These are phyloP conservation scores for Monosporascus sp. DNA, from an alignment of 2,329 filamentous ascomycete species.

Conservation along the genomic window DNA sequence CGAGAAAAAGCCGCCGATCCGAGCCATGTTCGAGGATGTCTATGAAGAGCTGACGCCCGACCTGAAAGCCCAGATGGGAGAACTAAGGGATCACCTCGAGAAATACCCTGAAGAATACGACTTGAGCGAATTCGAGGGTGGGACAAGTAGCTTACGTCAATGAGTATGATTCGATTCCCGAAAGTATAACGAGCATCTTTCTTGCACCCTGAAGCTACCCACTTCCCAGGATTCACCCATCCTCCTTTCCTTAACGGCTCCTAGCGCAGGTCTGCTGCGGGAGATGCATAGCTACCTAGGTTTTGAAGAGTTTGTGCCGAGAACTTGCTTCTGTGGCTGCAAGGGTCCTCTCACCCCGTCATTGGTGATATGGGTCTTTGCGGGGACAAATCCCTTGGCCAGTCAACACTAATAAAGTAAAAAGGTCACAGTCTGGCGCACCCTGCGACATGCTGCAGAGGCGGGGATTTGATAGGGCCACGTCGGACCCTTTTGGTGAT, in stretches of 20 bases:
- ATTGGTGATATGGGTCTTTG: too few relatives aligned
- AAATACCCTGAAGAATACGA: constrained; percentile 93
- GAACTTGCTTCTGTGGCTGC: too few relatives aligned
- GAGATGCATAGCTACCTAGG: too few relatives aligned
- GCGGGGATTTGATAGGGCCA: not conserved
- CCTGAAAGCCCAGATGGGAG: constrained; percentile 63
- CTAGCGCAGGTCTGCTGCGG: too few relatives aligned
- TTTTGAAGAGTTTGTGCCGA: too few relatives aligned
- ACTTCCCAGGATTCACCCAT: too few relatives aligned
- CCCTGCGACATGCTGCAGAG: not conserved
- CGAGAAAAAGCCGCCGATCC: constrained; percentile 70
- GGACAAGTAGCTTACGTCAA: constrained; percentile 54
- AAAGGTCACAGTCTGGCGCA: not conserved
- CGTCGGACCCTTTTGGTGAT: not conserved
- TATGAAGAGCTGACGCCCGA: constrained; percentile 86
- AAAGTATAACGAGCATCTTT: not conserved
- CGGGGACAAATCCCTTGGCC: too few relatives aligned
- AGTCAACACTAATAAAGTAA: not conserved
- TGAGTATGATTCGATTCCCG: constrained; percentile 9
- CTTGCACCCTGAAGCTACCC: too few relatives aligned
- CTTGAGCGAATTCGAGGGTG: constrained; percentile 67
- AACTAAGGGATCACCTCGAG: constrained; percentile 72
- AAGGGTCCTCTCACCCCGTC: too few relatives aligned
- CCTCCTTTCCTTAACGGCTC: too few relatives aligned
- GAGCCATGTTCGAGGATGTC: constrained; percentile 75